These are phyloP conservation scores for Exophiala calicioides DNA, from an alignment of 2,329 filamentous ascomycete genomes.

Conservation along the genomic window DNA sequence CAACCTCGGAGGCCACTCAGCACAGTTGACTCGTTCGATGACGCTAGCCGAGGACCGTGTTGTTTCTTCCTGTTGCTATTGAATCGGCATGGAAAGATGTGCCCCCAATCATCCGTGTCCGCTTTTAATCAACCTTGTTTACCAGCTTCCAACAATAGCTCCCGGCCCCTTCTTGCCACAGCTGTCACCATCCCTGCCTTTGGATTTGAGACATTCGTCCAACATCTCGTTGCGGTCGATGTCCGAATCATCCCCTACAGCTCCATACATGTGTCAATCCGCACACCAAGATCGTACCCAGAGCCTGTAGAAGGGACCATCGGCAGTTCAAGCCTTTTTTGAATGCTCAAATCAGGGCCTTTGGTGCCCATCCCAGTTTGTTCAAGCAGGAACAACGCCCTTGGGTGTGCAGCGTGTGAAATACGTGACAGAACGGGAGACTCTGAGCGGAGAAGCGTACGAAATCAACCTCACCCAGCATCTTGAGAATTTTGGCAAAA, in stretches of 20 bases:
- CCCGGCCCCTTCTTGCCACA: constrained; percentile 23
- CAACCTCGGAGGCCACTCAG: constrained; percentile 12
- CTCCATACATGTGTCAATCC: constrained; percentile 14
- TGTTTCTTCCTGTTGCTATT: constrained; percentile 22
- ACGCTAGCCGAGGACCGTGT: constrained; percentile 31
- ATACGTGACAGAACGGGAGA: constrained; percentile 18
- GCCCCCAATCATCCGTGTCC: no score
- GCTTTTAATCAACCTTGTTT: no score
- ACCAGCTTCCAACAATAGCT: no score
- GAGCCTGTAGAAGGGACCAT: constrained; percentile 14
- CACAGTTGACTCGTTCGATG: constrained; percentile 28
- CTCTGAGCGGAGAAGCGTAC: constrained; percentile 4
- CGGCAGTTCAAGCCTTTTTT: constrained; percentile 16
- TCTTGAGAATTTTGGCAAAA: constrained; percentile 8
- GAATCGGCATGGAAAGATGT: constrained; percentile 3
- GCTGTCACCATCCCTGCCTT: constrained; percentile 26
- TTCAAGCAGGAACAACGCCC: constrained; percentile 22
- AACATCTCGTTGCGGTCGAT: constrained; percentile 24
- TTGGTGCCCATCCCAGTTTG: constrained; percentile 17
- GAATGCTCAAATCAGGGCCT: constrained; percentile 17
- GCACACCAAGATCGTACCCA: constrained; percentile 16
- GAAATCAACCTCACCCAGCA: constrained; percentile 14
- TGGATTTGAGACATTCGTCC: constrained; percentile 32
- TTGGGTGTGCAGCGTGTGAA: constrained; percentile 20
- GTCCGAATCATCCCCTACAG: constrained; percentile 6